These are phyloP conservation scores for Mycena belliarum DNA, from an alignment of 768 basidiomycete genomes.

Conservation along the genomic window DNA sequence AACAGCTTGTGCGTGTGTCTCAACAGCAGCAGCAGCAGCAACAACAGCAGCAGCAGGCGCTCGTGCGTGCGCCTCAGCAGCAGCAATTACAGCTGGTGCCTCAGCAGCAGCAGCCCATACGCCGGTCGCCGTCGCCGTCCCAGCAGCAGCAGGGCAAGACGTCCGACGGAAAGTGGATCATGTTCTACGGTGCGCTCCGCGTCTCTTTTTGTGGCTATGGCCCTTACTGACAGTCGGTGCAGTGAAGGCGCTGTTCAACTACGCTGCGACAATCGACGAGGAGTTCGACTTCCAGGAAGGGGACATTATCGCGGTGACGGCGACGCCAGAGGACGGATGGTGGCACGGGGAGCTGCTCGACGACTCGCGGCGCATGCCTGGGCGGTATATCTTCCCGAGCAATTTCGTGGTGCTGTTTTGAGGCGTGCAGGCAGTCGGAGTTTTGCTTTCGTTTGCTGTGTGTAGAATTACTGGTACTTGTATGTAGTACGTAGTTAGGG, in stretches of 20 bases:
- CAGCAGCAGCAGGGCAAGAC: slow-evolving; percentile 41
- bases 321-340: slow-evolving; percentile 96
- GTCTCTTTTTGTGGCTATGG: too few relatives aligned
- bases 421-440: not conserved
- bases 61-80: too few relatives aligned
- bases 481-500: too few relatives aligned
- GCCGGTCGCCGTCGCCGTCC: slow-evolving; percentile 48
- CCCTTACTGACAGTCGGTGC: slow-evolving; percentile 12
- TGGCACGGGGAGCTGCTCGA: slow-evolving; percentile 92
- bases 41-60: slow-evolving; percentile 22
- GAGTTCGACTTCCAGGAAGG: slow-evolving; percentile 96
- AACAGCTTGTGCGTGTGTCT: slow-evolving; percentile 13
- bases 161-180: slow-evolving; percentile 77
- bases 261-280: slow-evolving; percentile 79
- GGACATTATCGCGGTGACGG: slow-evolving; percentile 94
- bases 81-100: slow-evolving; percentile 30
- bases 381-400: slow-evolving; percentile 83
- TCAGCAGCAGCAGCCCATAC: slow-evolving; percentile 34
- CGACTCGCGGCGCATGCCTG: slow-evolving; percentile 67
- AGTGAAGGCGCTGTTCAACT: slow-evolving; percentile 93
- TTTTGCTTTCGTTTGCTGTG: not conserved
- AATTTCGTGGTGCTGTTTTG: slow-evolving; percentile 80
- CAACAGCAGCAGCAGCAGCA: slow-evolving; percentile 26
- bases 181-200: slow-evolving; percentile 78
- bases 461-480: not conserved